These are phyloP conservation scores for Fusarium udum DNA, from an alignment of 2,329 filamentous ascomycete species.

Conservation along the genomic window DNA sequence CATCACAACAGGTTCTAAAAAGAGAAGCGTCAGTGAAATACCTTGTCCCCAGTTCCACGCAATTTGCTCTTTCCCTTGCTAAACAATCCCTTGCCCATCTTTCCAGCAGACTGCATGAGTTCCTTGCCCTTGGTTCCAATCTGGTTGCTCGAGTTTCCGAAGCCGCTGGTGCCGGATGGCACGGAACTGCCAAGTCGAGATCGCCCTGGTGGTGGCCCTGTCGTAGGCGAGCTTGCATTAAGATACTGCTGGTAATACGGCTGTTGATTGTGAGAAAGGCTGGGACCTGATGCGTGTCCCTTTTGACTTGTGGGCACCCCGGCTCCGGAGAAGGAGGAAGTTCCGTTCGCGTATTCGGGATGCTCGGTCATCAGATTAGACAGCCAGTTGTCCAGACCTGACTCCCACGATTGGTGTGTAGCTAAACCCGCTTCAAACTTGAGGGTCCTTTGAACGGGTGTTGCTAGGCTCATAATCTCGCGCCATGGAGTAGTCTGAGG, in stretches of 20 bases:
- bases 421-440: constrained; percentile 78
- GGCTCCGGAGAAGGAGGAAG: constrained; percentile 43
- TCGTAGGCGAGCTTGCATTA: constrained; percentile 53
- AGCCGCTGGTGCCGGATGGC: constrained; percentile 55
- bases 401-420: constrained; percentile 76
- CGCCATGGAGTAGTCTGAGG: constrained; percentile 68
- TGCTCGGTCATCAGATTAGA: constrained; percentile 54
- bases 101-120: constrained; percentile 84
- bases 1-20: constrained; percentile 45
- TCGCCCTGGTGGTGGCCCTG: constrained; percentile 46
- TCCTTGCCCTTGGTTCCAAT: constrained; percentile 89
- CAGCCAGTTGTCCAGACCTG: constrained; percentile 74
- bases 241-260: constrained; percentile 67
- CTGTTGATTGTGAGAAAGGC: constrained; percentile 49
- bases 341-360: constrained; percentile 58
- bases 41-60: constrained; percentile 80
- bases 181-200: constrained; percentile 50
- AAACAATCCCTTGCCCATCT: constrained; percentile 89
- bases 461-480: constrained; percentile 78
- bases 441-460: constrained; percentile 73
- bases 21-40: constrained; percentile 74
- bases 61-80: constrained; percentile 91
- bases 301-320: constrained; percentile 27
- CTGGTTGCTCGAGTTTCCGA: constrained; percentile 67
- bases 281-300: constrained; percentile 32